phyloP scores from a whole-genome alignment of 305 asterid species.

The Solanum chacoense region DNA sequence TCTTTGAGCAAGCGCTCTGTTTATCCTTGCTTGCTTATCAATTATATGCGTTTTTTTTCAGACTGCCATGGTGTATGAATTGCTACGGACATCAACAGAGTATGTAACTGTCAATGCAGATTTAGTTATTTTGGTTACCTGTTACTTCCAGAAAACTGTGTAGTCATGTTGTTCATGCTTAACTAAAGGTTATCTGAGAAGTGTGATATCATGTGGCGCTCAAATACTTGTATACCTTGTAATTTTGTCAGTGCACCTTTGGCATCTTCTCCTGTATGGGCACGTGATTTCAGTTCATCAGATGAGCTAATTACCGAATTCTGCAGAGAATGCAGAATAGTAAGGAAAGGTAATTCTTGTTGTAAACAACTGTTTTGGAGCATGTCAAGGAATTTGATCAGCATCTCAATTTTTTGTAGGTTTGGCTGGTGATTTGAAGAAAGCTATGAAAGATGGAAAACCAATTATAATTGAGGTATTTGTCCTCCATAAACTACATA shows the following conservation, averaged over 20 bases:
- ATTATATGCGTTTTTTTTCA: constrained; percentile 17
- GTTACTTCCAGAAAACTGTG: neutral
- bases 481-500: constrained; percentile 5
- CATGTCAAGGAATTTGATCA: constrained; percentile 10
- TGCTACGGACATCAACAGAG: constrained; percentile 96
- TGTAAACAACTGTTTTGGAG: neutral
- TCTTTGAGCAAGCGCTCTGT: neutral
- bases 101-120: constrained; percentile 29
- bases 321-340: constrained; percentile 97
- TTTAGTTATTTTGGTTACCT: constrained; percentile 1
- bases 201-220: neutral
- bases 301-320: constrained; percentile 94
- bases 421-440: constrained; percentile 95
- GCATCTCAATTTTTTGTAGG: constrained; percentile 29
- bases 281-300: constrained; percentile 73
- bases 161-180: neutral
- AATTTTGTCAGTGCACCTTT: constrained; percentile 76
- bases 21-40: neutral
- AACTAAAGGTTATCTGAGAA: neutral
- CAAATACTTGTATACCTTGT: constrained; percentile 8
- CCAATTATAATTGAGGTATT: constrained; percentile 93
- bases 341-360: constrained; percentile 66
- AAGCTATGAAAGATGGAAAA: constrained; percentile 98
- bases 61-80: constrained; percentile 98
- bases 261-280: constrained; percentile 90